Percentiles rank a stretch among this genome's conserved stretches.
Conservation (phyloP, 1,139 yeast species). For the Yamadazyma dushanensis region DNA sequence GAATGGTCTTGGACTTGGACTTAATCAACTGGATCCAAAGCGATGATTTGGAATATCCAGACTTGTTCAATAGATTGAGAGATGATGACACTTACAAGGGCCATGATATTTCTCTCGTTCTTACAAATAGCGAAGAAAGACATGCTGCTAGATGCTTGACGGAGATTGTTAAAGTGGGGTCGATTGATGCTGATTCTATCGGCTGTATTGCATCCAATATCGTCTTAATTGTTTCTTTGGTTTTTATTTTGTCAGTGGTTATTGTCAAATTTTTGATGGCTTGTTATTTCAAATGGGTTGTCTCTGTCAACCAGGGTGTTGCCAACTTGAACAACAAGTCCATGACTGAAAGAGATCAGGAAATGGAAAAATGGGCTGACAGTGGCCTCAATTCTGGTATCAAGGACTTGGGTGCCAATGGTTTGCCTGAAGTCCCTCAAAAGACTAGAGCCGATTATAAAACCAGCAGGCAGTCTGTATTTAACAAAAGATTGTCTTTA, state of each 20-base stretch:
- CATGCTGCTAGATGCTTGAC: slow-evolving; percentile 77
- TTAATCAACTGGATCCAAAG: slow-evolving; percentile 71
- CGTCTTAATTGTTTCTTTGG: slow-evolving; percentile 76
- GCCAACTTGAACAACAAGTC: slow-evolving; percentile 35
- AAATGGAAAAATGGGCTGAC: slow-evolving; percentile 80
- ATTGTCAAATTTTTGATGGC: slow-evolving; percentile 78
- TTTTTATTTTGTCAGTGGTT: slow-evolving; percentile 81
- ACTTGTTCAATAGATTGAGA: slow-evolving; percentile 61
- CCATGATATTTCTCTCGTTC: slow-evolving; percentile 74
- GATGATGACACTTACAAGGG: slow-evolving; percentile 62
- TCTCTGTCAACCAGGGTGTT: slow-evolving; percentile 82
- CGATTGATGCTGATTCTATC: slow-evolving; percentile 82
- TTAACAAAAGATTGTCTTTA: slow-evolving; percentile 39
- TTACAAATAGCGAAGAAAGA: slow-evolving; percentile 69
- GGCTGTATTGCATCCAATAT: slow-evolving; percentile 95
- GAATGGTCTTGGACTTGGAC: slow-evolving; percentile 80
- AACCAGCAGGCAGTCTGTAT: slow-evolving; percentile 47
- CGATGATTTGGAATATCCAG: slow-evolving; percentile 72
- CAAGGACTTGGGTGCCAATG: slow-evolving; percentile 45
- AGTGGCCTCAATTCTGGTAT: slow-evolving; percentile 31
- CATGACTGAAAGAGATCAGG: slow-evolving; percentile 51
- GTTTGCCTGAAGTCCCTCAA: slow-evolving; percentile 54
- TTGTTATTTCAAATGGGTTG: slow-evolving; percentile 82
- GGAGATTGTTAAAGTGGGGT: slow-evolving; percentile 89
- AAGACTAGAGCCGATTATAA: slow-evolving; percentile 53